A percentile compares a stretch with the other conserved stretches of the same genome.
Conservation (phyloP, 2,329 filamentous ascomycete species). For the Verticillium nubilum region DNA sequence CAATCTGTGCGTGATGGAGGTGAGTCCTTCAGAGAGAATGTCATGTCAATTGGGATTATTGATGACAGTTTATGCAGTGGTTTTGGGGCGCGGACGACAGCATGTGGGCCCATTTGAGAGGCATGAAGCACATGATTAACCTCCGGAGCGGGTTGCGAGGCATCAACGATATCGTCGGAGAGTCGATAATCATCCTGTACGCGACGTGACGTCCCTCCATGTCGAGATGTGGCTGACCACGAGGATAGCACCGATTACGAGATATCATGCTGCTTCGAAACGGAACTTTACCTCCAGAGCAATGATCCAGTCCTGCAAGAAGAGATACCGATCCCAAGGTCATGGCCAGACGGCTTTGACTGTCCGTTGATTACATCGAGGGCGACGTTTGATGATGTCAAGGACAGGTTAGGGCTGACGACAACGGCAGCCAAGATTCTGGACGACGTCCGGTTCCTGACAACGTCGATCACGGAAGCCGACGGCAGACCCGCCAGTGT, state of each 20-base stretch:
- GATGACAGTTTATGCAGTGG: slow-evolving; percentile 5
- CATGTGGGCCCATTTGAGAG: slow-evolving; percentile 23
- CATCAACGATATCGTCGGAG: slow-evolving; percentile 19
- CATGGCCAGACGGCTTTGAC: slow-evolving; percentile 16
- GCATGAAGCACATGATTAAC: slow-evolving; percentile 21
- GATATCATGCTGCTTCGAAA: slow-evolving; percentile 22
- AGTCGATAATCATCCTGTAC: slow-evolving; percentile 10
- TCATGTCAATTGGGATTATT: neutral
- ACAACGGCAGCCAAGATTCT: slow-evolving; percentile 16
- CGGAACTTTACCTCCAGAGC: slow-evolving; percentile 18
- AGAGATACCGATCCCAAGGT: slow-evolving; percentile 7
- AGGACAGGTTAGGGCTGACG: slow-evolving; percentile 9
- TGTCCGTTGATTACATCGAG: slow-evolving; percentile 17
- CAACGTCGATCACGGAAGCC: slow-evolving; percentile 13
- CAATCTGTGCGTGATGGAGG: slow-evolving; percentile 23
- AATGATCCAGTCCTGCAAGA: slow-evolving; percentile 8
- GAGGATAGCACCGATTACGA: slow-evolving; percentile 21
- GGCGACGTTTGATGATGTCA: slow-evolving; percentile 11
- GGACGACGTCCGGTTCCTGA: slow-evolving; percentile 22
- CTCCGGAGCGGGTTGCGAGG: slow-evolving; percentile 17
- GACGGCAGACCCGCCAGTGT: neutral
- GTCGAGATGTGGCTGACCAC: neutral
- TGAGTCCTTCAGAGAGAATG: neutral
- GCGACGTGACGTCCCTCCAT: neutral
- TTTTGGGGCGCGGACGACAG: slow-evolving; percentile 20